Conservation (phyloP, 352 stramenopile genomes). For the Globisporangium viniferum region DNA sequence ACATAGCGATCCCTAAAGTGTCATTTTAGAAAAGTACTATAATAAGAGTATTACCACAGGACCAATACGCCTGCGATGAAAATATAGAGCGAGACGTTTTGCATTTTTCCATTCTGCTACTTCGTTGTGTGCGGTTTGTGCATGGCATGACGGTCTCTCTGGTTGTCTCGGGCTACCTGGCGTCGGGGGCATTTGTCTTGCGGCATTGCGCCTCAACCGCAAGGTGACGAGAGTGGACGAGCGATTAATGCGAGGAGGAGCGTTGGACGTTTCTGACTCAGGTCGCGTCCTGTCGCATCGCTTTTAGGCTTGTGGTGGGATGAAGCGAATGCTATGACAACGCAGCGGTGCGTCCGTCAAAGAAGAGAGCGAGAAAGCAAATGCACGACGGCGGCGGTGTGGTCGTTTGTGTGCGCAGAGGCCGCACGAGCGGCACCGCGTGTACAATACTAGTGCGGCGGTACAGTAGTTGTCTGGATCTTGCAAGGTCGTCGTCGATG, state of each 20-base stretch:
- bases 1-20: slow-evolving; percentile 12
- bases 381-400: neutral
- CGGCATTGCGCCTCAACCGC: neutral
- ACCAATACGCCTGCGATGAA: neutral
- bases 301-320: neutral
- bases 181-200: neutral
- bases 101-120: neutral
- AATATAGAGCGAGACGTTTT: slow-evolving; percentile 1
- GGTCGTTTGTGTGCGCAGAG: neutral
- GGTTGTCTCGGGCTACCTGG: neutral
- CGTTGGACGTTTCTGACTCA: neutral
- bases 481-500: neutral
- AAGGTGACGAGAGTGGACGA: neutral
- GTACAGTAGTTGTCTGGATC: neutral
- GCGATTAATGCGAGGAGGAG: neutral
- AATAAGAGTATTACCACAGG: slow-evolving; percentile 9
- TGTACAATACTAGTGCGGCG: neutral
- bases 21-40: slow-evolving; percentile 12
- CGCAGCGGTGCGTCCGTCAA: no score
- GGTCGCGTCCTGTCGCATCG: neutral
- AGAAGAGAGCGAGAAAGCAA: neutral
- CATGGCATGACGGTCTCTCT: neutral
- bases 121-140: neutral
- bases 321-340: neutral
- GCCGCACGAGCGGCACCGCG: neutral